A percentile compares a stretch with the other conserved stretches of the same genome.
These are phyloP conservation scores for Larix sibirica DNA, from an alignment of 83 land plant genomes.

Conservation along the genomic window DNA sequence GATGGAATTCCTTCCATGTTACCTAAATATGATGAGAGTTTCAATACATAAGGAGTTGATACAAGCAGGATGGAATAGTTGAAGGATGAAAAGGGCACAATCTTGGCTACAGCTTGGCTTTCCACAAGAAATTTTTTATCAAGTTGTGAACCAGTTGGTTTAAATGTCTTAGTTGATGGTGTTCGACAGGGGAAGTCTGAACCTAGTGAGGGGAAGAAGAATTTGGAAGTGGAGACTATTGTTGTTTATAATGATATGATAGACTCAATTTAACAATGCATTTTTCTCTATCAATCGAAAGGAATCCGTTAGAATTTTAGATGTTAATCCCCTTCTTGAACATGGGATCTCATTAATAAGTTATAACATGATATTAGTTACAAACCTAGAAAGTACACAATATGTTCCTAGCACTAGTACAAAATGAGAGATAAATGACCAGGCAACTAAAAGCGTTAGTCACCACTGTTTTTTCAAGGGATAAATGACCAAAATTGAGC, in stretches of 20 bases:
- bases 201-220: background rate
- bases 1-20: background rate
- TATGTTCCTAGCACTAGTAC: too few relatives aligned
- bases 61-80: slow-evolving; percentile 26
- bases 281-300: background rate
- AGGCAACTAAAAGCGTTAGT: too few relatives aligned
- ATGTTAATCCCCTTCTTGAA: too few relatives aligned
- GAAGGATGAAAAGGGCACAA: slow-evolving; percentile 23
- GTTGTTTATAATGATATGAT: background rate
- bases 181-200: background rate
- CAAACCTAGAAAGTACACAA: background rate
- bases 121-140: background rate
- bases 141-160: background rate
- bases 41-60: background rate
- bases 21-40: background rate
- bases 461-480: too few relatives aligned
- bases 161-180: background rate
- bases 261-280: background rate
- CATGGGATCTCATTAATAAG: background rate
- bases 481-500: too few relatives aligned
- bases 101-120: background rate
- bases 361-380: background rate
- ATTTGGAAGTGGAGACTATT: background rate
- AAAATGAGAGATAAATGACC: too few relatives aligned
- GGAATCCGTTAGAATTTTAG: too few relatives aligned